Percentiles rank a stretch among this genome's conserved stretches.
phyloP scores from a whole-genome alignment of 805 yeast genomes.

The Candida broadrunensis region DNA sequence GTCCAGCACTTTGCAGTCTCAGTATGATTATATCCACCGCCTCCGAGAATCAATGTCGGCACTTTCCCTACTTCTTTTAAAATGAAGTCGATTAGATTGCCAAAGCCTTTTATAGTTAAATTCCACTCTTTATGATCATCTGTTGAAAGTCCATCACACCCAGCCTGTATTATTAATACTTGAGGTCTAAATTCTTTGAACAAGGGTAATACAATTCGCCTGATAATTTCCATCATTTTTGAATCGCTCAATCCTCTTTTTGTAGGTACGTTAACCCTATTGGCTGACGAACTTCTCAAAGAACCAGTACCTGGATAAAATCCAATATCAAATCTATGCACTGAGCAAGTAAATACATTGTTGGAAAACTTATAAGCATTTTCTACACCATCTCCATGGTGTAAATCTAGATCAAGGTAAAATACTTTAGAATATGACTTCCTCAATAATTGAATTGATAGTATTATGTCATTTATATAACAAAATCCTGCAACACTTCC shows the following conservation, averaged over 20 bases:
- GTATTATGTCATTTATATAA: conserved; percentile 65
- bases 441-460: conserved; percentile 53
- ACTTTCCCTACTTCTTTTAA: conserved; percentile 11
- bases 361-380: conserved; percentile 55
- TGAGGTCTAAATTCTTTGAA: conserved; percentile 41
- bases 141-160: conserved; percentile 70
- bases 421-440: conserved; percentile 42
- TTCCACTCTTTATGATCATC: conserved; percentile 72
- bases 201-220: conserved; percentile 43
- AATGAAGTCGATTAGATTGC: conserved; percentile 29
- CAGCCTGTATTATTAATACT: conserved; percentile 62
- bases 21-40: conserved; percentile 70
- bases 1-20: conserved; percentile 66
- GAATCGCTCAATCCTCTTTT: conserved; percentile 53
- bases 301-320: conserved; percentile 75
- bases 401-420: conserved; percentile 71
- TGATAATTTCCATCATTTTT: conserved; percentile 33
- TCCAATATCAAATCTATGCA: conserved; percentile 63
- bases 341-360: conserved; percentile 57
- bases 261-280: conserved; percentile 52
- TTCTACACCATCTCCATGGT: conserved; percentile 82
- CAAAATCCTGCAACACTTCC: conserved; percentile 66
- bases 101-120: conserved; percentile 51
- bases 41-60: conserved; percentile 59
- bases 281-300: conserved; percentile 31